Evolutionary conservation across 371 early-diverging fungal species (phyloP).

Genomic region (Mucor saturninus): DNA sequence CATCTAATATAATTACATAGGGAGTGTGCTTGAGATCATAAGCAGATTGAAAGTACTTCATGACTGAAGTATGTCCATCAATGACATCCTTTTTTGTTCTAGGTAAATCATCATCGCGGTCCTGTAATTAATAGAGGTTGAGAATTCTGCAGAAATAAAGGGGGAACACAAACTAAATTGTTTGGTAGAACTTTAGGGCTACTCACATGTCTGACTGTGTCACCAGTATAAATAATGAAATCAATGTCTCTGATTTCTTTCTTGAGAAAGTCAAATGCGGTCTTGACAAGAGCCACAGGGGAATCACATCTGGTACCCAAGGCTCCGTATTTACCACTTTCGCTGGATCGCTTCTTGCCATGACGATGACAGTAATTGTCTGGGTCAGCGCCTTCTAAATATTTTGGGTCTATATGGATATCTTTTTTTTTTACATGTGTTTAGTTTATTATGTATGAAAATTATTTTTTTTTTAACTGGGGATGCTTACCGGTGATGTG

Average conservation of each 20-base stretch:
- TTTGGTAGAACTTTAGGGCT: not conserved
- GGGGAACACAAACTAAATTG: conserved; percentile 9
- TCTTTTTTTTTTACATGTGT: conserved; percentile 23
- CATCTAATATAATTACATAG: conserved; percentile 25
- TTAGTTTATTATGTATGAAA: not conserved
- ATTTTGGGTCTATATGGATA: conserved; percentile 46
- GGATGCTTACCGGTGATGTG: conserved; percentile 43
- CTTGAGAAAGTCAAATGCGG: conserved; percentile 46
- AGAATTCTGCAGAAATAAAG: not conserved
- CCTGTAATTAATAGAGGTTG: conserved; percentile 21
- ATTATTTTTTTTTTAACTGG: not conserved
- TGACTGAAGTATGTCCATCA: conserved; percentile 32
- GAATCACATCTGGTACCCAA: conserved; percentile 44
- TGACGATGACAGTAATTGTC: conserved; percentile 33
- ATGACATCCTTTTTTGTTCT: conserved; percentile 34
- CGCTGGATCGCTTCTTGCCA: conserved; percentile 13
- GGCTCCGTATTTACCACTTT: conserved; percentile 44
- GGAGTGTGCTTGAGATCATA: conserved; percentile 34
- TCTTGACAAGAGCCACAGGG: conserved; percentile 38
- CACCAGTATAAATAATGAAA: conserved; percentile 59
- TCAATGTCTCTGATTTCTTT: conserved; percentile 37
- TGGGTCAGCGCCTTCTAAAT: conserved; percentile 36
- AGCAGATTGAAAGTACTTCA: conserved; percentile 34
- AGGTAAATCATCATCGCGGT: conserved; percentile 38
- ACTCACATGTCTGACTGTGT: conserved; percentile 51